Percentiles rank a stretch among this genome's conserved stretches.
These are phyloP conservation scores for Pseudozyma thailandica DNA, from an alignment of 1,284 basidiomycete genomes.

Conservation along the genomic window DNA sequence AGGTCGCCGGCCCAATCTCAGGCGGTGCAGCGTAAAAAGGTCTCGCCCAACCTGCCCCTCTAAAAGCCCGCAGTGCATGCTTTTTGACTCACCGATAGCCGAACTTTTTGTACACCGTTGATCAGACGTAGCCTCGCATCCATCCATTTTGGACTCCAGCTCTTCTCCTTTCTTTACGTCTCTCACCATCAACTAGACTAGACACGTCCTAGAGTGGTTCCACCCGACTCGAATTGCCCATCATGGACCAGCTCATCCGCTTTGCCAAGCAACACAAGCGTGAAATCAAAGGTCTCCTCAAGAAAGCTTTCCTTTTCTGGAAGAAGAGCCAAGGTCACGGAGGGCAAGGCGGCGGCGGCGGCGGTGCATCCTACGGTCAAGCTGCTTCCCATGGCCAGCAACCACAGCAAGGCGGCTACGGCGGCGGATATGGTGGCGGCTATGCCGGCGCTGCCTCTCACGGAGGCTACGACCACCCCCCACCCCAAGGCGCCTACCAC, in stretches of 20 bases:
- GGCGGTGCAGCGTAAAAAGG: constrained; percentile 3
- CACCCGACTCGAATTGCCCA: constrained; percentile 1
- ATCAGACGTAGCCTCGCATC: background rate
- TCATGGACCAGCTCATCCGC: constrained; percentile 57
- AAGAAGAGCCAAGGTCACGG: constrained; percentile 51
- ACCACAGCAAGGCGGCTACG: constrained; percentile 13
- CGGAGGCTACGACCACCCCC: constrained; percentile 39
- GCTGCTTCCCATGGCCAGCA: constrained; percentile 18
- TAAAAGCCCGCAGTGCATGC: constrained; percentile 5
- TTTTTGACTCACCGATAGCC: constrained; percentile 1
- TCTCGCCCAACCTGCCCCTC: constrained; percentile 3
- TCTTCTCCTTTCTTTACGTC: background rate
- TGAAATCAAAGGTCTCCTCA: constrained; percentile 56
- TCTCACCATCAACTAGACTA: background rate
- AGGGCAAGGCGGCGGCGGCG: constrained; percentile 14
- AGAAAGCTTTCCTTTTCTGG: constrained; percentile 58
- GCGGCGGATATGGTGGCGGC: constrained; percentile 20
- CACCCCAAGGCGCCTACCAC: constrained; percentile 54
- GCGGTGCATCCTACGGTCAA: constrained; percentile 24
- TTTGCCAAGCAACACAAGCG: constrained; percentile 59
- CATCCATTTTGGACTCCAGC: background rate
- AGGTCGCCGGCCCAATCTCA: too few species aligned
- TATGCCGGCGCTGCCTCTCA: constrained; percentile 27
- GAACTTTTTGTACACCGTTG: background rate
- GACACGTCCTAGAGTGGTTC: constrained; percentile 2